phyloP scores from a whole-genome alignment of 2,329 filamentous ascomycete species.

The Colletotrichum scovillei region DNA sequence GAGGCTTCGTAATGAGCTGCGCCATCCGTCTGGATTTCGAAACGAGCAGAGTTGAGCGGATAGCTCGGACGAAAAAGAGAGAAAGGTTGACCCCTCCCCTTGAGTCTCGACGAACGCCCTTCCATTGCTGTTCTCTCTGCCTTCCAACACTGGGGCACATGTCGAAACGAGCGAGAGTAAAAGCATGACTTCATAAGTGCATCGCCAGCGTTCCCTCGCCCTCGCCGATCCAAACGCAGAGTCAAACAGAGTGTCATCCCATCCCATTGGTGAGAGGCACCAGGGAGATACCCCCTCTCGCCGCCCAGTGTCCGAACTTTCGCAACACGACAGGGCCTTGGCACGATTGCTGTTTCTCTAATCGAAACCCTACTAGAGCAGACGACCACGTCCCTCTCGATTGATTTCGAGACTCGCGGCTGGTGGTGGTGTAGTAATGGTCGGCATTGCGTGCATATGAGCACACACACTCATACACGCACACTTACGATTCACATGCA shows the following conservation, averaged over 20 bases:
- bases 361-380: background rate
- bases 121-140: background rate
- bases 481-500: background rate
- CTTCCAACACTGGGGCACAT: background rate
- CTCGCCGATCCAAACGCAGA: constrained; percentile 7
- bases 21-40: constrained; percentile 30
- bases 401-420: background rate
- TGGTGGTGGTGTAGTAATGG: background rate
- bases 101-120: constrained; percentile 21
- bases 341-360: constrained; percentile 16
- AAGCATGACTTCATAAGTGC: background rate
- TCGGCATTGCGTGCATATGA: background rate
- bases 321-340: constrained; percentile 21
- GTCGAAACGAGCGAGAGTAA: background rate
- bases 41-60: constrained; percentile 28
- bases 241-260: constrained; percentile 26
- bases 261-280: constrained; percentile 1
- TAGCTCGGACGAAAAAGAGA: constrained; percentile 27
- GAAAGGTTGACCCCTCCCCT: too few species aligned
- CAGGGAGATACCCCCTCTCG: background rate
- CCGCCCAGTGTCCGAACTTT: background rate
- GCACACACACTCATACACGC: background rate
- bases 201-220: background rate
- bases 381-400: background rate
- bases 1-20: constrained; percentile 28